Base-by-base conservation (phyloP, 441 rosid species). In the Populus trichocarpa region DNA sequence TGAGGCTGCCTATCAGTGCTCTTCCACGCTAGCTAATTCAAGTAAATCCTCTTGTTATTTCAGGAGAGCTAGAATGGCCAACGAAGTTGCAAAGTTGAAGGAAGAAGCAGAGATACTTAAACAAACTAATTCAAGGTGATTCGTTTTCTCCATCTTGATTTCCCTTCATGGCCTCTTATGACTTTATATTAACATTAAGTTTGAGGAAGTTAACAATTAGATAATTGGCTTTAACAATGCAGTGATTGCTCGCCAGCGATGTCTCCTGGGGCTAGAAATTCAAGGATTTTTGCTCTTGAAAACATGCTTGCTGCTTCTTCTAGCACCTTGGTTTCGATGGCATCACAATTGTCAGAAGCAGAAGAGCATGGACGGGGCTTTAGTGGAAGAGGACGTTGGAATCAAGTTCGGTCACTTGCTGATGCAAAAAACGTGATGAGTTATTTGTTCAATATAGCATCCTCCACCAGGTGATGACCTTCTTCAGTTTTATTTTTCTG, bases 261-360 rank as follows among this genome's bases (percentile, higher is more conserved):
- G 96, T 96, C 99, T 72, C 99, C 99, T 77, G 98, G 99, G 73
- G 99, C 98, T 73, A 86, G 98, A 85, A 93, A 93, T 80, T 96
- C 99, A 5, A 92, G 99, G 78, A 91, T 92, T 77, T 94, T 88
- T 87, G 98, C 98, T 22, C 91, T 96, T 73, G 98, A 96, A 86
- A 96, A 92, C 83, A 96, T 96, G 99, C 98, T 94, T 75, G 87
- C 92, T 26, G 84, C 97, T 75, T 90, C 99, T 66, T 94, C 99
- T 79, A 89, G 88, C 83, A 86, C 98, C 53, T 69, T 96, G 73
- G 98, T 96, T 74, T 88, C 98, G 64, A 96, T 96, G 99, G 98
- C 99, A 78, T 92, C 99, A 25, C 99, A 96, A 8, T 81, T 96
- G 73, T 96, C 99, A 35, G 99, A 94, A 87, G 99, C 98, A 70